A percentile compares a stretch with the other conserved stretches of the same genome.
Evolutionary conservation across 192 early-diverging fungal genomes (phyloP).

Genomic region (Mortierella claussenii): DNA sequence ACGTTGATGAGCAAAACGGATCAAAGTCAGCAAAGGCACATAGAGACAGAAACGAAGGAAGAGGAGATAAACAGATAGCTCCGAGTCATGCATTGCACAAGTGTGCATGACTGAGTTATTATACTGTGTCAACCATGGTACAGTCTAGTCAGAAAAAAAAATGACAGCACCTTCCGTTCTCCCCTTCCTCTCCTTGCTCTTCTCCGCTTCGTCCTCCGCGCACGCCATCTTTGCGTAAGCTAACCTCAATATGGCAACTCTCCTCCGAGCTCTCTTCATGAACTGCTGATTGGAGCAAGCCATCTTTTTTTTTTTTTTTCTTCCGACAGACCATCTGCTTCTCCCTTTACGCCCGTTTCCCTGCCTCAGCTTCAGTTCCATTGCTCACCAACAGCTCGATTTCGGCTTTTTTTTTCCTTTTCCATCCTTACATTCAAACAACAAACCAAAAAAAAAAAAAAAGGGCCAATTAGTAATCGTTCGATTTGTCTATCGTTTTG

Average conservation of each 20-base stretch:
- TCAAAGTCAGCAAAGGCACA: neutral
- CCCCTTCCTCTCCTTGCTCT: neutral
- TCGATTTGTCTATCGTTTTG: neutral
- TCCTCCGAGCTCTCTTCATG: neutral
- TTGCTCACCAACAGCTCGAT: too few relatives aligned
- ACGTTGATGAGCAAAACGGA: neutral
- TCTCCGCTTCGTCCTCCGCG: neutral
- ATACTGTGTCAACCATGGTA: too few relatives aligned
- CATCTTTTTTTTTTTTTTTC: neutral
- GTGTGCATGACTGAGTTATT: neutral
- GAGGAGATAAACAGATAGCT: neutral
- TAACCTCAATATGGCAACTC: conserved; percentile 1
- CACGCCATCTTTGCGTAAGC: conserved; percentile 7
- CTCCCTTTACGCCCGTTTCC: too few relatives aligned
- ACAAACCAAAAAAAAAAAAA: neutral
- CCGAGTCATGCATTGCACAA: neutral
- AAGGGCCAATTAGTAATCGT: neutral
- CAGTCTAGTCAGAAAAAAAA: conserved; percentile 2
- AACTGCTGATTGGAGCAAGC: neutral
- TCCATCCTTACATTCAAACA: neutral
- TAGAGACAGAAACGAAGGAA: neutral
- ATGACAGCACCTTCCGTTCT: neutral
- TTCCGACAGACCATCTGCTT: too few relatives aligned
- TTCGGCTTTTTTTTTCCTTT: conserved; percentile 14
- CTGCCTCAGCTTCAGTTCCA: too few relatives aligned